Evolutionary conservation across 73 alveolate species (phyloP).

Genomic region (Loxodes magnus): DNA sequence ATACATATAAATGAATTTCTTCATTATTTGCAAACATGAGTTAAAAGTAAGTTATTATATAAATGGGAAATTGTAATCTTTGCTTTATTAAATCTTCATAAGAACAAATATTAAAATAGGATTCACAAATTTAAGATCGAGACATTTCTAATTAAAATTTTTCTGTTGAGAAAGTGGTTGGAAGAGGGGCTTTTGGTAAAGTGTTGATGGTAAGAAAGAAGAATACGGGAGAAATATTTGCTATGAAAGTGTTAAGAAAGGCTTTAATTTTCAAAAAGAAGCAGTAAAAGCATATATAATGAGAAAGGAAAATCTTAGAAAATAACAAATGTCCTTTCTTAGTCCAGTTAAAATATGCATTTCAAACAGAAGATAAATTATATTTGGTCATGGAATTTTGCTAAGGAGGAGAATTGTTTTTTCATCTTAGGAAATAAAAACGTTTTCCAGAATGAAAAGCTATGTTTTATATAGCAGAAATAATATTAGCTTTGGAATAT

Average conservation of each 20-base stretch:
- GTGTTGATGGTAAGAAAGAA: too few species aligned
- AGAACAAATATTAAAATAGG: too few species aligned
- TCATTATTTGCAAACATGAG: too few species aligned
- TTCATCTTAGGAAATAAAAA: conserved; percentile 60
- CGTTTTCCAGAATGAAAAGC: conserved; percentile 58
- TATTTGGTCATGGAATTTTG: conserved; percentile 85
- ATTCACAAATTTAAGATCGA: too few species aligned
- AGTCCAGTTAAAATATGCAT: conserved; percentile 81
- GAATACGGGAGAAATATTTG: conserved; percentile 16
- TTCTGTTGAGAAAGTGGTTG: too few species aligned
- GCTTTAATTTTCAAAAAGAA: conserved; percentile 11
- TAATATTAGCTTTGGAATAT: conserved; percentile 53
- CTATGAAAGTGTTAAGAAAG: conserved; percentile 14
- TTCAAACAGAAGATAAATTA: conserved; percentile 82
- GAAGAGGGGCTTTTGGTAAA: too few species aligned
- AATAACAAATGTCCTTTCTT: conserved; percentile 80
- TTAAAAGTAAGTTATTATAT: too few species aligned
- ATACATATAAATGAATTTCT: too few species aligned
- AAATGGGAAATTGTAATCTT: too few species aligned
- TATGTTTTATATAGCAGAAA: conserved; percentile 54
- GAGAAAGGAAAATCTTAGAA: conserved; percentile 86
- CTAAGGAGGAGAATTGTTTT: conserved; percentile 95
- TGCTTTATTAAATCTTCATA: too few species aligned
- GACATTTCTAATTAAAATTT: too few species aligned
- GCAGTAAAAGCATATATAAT: conserved; percentile 50